Percentiles rank a stretch among this genome's conserved stretches.
These are phyloP conservation scores for Skeletonema marinoi DNA, from an alignment of 108 stramenopile species.

Conservation along the genomic window DNA sequence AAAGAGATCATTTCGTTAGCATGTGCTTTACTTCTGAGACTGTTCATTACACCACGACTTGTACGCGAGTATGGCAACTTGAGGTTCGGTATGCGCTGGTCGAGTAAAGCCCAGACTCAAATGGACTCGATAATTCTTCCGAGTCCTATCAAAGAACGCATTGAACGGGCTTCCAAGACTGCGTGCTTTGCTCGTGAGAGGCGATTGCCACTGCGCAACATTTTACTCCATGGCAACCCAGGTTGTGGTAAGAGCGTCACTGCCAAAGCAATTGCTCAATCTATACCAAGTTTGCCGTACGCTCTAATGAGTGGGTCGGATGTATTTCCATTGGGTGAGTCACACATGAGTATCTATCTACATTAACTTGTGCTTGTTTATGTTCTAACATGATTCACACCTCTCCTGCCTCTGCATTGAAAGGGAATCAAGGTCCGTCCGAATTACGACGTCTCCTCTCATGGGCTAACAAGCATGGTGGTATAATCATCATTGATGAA, in stretches of 20 bases:
- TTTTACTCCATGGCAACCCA: slow-evolving; percentile 81
- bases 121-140: slow-evolving; percentile 38
- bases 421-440: slow-evolving; percentile 74
- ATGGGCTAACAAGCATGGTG: slow-evolving; percentile 75
- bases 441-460: slow-evolving; percentile 82
- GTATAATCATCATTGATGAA: slow-evolving; percentile 88
- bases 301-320: slow-evolving; percentile 90
- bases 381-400: neutral
- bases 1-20: slow-evolving; percentile 47
- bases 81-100: slow-evolving; percentile 2
- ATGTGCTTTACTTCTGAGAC: slow-evolving; percentile 32
- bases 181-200: slow-evolving; percentile 32
- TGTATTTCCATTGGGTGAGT: slow-evolving; percentile 47
- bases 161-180: slow-evolving; percentile 36
- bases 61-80: slow-evolving; percentile 57
- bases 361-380: neutral
- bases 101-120: neutral
- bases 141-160: slow-evolving; percentile 19
- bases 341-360: neutral
- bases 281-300: slow-evolving; percentile 75
- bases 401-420: neutral
- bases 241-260: slow-evolving; percentile 90
- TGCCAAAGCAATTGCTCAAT: slow-evolving; percentile 71
- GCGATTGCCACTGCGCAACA: slow-evolving; percentile 69
- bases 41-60: slow-evolving; percentile 46